These are phyloP conservation scores for Chlorella sp. DNA, from an alignment of 139 green algal species.

Conservation along the genomic window DNA sequence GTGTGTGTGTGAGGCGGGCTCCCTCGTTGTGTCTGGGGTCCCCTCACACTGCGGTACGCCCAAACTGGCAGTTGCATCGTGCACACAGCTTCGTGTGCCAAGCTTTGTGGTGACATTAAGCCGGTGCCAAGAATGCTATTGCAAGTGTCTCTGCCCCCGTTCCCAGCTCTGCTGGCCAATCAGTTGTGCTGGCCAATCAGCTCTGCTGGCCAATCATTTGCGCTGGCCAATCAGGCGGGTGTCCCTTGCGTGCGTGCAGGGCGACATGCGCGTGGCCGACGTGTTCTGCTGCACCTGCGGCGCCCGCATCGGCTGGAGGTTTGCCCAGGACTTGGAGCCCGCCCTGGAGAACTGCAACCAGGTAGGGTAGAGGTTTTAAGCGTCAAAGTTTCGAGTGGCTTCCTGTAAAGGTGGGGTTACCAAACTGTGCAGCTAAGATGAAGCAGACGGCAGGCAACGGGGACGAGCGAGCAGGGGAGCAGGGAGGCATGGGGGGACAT, in stretches of 20 bases:
- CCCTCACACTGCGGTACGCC: neutral
- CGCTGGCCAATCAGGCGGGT: neutral
- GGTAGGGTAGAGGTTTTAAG: too few relatives aligned
- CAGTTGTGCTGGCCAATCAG: neutral
- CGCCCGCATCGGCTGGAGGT: constrained; percentile 27
- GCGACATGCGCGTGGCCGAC: constrained; percentile 20
- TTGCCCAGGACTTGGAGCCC: neutral
- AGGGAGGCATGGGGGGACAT: too few relatives aligned
- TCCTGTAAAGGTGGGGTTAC: too few relatives aligned
- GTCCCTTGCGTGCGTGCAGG: neutral
- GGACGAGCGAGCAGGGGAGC: too few relatives aligned
- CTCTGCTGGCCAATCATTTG: neutral
- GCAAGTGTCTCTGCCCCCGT: too few relatives aligned
- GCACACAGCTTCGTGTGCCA: too few relatives aligned
- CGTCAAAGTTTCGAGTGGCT: too few relatives aligned
- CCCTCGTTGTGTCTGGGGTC: too few relatives aligned
- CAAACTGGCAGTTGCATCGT: neutral
- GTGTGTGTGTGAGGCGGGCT: neutral
- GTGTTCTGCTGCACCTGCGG: constrained; percentile 14
- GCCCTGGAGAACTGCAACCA: constrained; percentile 19
- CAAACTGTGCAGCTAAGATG: too few relatives aligned
- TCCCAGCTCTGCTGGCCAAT: too few relatives aligned
- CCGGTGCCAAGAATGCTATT: too few relatives aligned
- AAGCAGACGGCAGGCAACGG: too few relatives aligned
- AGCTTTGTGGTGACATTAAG: neutral